Percentiles rank a stretch among this genome's conserved stretches.
Evolutionary conservation across 345 rosid genomes (phyloP).

Genomic region (Angophora floribunda): DNA sequence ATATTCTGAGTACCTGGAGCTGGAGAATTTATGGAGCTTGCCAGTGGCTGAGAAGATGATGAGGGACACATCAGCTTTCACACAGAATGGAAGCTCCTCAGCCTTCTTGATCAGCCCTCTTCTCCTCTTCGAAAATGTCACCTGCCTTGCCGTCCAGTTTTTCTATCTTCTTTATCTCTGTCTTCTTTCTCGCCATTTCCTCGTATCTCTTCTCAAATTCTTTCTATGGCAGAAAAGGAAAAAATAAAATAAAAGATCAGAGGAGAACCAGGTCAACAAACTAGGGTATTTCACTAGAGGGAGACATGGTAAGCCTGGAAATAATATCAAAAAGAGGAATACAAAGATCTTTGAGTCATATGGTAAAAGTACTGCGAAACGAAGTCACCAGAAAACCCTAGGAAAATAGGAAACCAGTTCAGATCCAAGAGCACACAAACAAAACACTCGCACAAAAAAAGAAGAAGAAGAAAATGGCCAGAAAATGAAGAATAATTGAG

Average conservation of each 20-base stretch:
- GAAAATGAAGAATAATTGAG: neutral
- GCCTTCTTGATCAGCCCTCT: conserved; percentile 52
- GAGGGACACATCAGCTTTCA: conserved; percentile 44
- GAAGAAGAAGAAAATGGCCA: neutral
- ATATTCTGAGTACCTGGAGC: conserved; percentile 28
- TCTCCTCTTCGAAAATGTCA: conserved; percentile 41
- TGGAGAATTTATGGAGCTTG: conserved; percentile 35
- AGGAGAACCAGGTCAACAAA: neutral
- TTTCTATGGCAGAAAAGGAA: neutral
- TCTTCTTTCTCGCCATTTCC: conserved; percentile 23
- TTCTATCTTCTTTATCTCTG: conserved; percentile 31
- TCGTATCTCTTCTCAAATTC: neutral
- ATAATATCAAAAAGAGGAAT: neutral
- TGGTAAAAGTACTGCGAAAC: neutral
- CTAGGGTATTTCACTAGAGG: neutral
- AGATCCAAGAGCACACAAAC: neutral
- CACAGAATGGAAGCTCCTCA: conserved; percentile 48
- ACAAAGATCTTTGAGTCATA: neutral
- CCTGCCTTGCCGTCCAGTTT: conserved; percentile 48
- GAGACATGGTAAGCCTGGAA: neutral
- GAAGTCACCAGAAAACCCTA: neutral
- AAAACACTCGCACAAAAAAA: neutral
- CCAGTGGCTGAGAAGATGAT: conserved; percentile 50
- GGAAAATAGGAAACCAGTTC: neutral
- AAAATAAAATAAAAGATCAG: neutral